These are phyloP conservation scores for Talaromyces rugulosus DNA, from an alignment of 2,329 filamentous ascomycete genomes.

Conservation along the genomic window DNA sequence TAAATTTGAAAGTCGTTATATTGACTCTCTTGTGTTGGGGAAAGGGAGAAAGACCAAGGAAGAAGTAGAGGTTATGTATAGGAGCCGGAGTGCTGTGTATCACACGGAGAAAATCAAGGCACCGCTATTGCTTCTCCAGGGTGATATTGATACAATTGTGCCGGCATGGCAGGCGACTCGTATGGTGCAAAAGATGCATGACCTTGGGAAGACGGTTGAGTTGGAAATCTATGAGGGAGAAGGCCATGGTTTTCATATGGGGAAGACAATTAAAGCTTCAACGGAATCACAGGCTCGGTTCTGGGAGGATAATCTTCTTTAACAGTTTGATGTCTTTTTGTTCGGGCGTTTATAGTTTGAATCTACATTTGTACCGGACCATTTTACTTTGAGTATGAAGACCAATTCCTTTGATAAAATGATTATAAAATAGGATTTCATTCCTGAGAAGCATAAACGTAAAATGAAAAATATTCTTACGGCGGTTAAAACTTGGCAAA, in stretches of 20 bases:
- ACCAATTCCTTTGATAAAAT: neutral
- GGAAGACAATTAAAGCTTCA: conserved; percentile 1
- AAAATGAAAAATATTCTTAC: neutral
- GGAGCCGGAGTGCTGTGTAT: conserved; percentile 47
- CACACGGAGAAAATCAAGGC: conserved; percentile 47
- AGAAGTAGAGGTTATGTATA: conserved; percentile 41
- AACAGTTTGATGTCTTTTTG: neutral
- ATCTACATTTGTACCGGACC: too few species aligned
- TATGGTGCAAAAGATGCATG: conserved; percentile 34
- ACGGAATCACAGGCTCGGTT: neutral
- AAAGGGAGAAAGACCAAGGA: conserved; percentile 30
- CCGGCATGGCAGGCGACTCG: conserved; percentile 53
- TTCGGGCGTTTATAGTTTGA: too few species aligned
- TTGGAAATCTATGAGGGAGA: conserved; percentile 2
- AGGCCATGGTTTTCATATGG: conserved; percentile 10
- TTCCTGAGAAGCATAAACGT: neutral
- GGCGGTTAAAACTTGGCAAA: neutral
- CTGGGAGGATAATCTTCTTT: conserved; percentile 3
- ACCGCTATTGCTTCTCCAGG: conserved; percentile 55
- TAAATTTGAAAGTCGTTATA: conserved; percentile 54
- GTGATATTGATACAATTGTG: conserved; percentile 54
- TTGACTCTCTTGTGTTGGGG: conserved; percentile 42
- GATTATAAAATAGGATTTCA: neutral
- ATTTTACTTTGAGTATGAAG: too few species aligned
- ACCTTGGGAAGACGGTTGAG: conserved; percentile 2